Conservation (phyloP, 2,329 filamentous ascomycete species). For the Penicillium sp. region DNA sequence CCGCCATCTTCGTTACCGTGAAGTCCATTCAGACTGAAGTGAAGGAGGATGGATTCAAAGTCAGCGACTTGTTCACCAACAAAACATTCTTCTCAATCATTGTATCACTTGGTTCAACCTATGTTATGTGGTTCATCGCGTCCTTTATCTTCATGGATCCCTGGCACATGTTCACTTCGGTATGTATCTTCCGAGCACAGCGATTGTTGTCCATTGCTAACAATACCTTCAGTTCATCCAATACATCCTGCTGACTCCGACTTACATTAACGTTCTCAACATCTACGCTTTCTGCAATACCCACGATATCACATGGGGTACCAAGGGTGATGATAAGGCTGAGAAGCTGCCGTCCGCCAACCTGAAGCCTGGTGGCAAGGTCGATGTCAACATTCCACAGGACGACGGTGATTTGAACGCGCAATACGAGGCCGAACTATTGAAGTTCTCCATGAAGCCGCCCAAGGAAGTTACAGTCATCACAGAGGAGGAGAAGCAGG, state of each 20-base stretch:
- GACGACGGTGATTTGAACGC: conserved; percentile 95
- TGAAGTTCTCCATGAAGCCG: conserved; percentile 73
- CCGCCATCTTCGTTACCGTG: conserved; percentile 91
- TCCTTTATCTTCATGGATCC: conserved; percentile 96
- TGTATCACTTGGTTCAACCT: conserved; percentile 88
- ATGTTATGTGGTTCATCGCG: conserved; percentile 87
- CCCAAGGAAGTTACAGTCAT: conserved; percentile 63
- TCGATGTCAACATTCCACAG: conserved; percentile 81
- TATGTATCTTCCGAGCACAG: conserved; percentile 34
- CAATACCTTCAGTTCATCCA: conserved; percentile 68
- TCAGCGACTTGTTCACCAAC: conserved; percentile 80
- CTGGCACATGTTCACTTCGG: conserved; percentile 96
- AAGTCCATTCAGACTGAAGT: conserved; percentile 78
- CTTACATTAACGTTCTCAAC: conserved; percentile 98
- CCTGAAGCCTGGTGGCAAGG: conserved; percentile 92
- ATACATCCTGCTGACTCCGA: conserved; percentile 92
- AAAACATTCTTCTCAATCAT: conserved; percentile 91
- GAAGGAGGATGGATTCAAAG: conserved; percentile 64
- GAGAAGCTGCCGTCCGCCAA: conserved; percentile 87
- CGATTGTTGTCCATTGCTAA: background rate
- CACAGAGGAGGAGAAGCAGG: conserved; percentile 75
- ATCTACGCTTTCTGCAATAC: conserved; percentile 99
- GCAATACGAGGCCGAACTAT: conserved; percentile 86
- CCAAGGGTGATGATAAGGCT: conserved; percentile 95
- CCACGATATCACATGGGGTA: conserved; percentile 97